Conservation (phyloP, 140 eudicot genomes). For the Flaveria floridana region DNA sequence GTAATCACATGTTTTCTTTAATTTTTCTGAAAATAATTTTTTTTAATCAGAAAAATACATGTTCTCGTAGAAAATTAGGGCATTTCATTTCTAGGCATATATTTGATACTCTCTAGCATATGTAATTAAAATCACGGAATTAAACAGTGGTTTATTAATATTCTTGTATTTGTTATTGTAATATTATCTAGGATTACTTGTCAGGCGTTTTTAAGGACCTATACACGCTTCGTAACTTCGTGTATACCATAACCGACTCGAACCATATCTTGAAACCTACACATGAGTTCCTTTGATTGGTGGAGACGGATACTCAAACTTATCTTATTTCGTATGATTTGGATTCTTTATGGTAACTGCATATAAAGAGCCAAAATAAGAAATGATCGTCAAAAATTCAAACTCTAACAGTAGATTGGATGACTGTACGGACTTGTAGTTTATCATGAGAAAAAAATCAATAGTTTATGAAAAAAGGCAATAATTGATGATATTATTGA, state of each 20-base stretch:
- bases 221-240: neutral
- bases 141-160: neutral
- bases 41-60: no score
- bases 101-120: neutral
- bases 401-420: neutral
- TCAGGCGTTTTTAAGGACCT: neutral
- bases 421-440: conserved; percentile 16
- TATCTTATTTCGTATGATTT: conserved; percentile 8
- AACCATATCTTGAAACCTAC: neutral
- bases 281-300: conserved; percentile 6
- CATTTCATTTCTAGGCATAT: neutral
- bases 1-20: conserved; percentile 29
- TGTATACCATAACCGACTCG: neutral
- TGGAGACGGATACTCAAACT: neutral
- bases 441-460: neutral
- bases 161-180: neutral
- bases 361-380: conserved; percentile 18
- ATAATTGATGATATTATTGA: conserved; percentile 28
- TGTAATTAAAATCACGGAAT: neutral
- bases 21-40: neutral
- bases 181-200: neutral
- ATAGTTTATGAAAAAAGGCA: conserved; percentile 1
- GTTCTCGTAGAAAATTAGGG: no score
- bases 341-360: neutral
- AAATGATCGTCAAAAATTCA: conserved; percentile 11